phyloP scores from a whole-genome alignment of 83 land plant genomes.

The Picea mariana region DNA sequence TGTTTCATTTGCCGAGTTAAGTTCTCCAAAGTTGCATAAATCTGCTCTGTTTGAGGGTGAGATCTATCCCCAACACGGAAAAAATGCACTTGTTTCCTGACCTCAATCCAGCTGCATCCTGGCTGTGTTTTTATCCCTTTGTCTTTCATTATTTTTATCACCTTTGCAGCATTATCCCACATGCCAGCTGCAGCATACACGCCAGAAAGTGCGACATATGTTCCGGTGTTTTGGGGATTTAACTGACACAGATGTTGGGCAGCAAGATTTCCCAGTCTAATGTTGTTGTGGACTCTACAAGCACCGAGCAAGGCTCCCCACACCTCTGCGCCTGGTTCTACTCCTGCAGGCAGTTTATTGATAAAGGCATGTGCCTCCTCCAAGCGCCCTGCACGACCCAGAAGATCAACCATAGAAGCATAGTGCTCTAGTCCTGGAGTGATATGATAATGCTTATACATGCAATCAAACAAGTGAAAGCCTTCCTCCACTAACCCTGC shows the following conservation, averaged over 20 bases:
- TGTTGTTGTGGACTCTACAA: constrained; percentile 52
- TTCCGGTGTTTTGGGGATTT: constrained; percentile 61
- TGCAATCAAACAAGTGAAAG: constrained; percentile 48
- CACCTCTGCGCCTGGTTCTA: constrained; percentile 50
- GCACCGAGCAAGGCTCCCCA: too few species aligned
- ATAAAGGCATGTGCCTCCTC: constrained; percentile 45
- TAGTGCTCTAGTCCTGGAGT: constrained; percentile 60
- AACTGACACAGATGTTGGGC: constrained; percentile 49
- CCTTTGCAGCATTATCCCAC: constrained; percentile 40
- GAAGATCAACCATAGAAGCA: constrained; percentile 71
- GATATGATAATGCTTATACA: constrained; percentile 37
- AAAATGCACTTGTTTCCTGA: constrained; percentile 51
- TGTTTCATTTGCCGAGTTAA: constrained; percentile 1
- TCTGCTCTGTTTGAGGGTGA: neutral
- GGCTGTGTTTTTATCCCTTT: constrained; percentile 65
- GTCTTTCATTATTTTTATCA: constrained; percentile 56
- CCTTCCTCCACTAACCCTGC: constrained; percentile 70
- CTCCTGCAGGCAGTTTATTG: constrained; percentile 40
- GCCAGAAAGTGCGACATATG: constrained; percentile 66
- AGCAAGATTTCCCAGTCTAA: constrained; percentile 56
- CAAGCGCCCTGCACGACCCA: constrained; percentile 60
- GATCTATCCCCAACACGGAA: constrained; percentile 59
- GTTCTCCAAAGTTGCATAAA: neutral
- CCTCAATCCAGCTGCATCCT: too few species aligned
- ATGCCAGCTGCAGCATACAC: constrained; percentile 49